Evolutionary conservation across 148 eudicot species (phyloP), one percentile per base, ranked within the genome.

Genomic region (Polygonum aviculare): DNA sequence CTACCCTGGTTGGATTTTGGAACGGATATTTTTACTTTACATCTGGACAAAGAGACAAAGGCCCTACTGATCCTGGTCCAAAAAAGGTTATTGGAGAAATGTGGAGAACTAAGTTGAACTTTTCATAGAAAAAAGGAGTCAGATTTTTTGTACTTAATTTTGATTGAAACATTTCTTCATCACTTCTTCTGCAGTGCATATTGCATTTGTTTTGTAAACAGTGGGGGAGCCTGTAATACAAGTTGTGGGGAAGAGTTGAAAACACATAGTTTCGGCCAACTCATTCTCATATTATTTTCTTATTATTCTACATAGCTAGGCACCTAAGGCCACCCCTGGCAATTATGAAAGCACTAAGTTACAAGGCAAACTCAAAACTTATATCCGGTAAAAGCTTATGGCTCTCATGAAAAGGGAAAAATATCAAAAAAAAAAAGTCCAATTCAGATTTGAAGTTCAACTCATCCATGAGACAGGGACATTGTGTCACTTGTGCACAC

Each of bases 1-100:
- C 99, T 3, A 96, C 99, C 12, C 89, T 96, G 12, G 98, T 87
- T 21, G 98, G 97, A 15, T 87, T 84, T 79, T 90, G 95, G 94
- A 70, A 96, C 72, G 99, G 99, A 72, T 91, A 89, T 87, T 83
- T 96, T 83, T 90, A 96, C 75, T 96, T 96, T 85, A 91, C 94
- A 11, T 93, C 98, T 5, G 99, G 99, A 48, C 97, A 96, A 82
- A 86, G 98, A 65, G 99, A 96, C 81, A 91, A 74, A 86, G 93
- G 99, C 19, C 97, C 97, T 7, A 91, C 89, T 79, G 90, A 96
- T 85, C 99, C 98, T 31, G 50, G 90, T 15, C 99, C 98, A 22
- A 91, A 54, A 75, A 96, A 96, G 88, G 98, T 96, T 78, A 76
- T 93, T 48, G 98, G 97, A 41, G 97, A 96, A 74, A 83, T 91